Evolutionary conservation across 2,329 filamentous ascomycete species (phyloP).

Genomic region (Colletotrichum tabaci): DNA sequence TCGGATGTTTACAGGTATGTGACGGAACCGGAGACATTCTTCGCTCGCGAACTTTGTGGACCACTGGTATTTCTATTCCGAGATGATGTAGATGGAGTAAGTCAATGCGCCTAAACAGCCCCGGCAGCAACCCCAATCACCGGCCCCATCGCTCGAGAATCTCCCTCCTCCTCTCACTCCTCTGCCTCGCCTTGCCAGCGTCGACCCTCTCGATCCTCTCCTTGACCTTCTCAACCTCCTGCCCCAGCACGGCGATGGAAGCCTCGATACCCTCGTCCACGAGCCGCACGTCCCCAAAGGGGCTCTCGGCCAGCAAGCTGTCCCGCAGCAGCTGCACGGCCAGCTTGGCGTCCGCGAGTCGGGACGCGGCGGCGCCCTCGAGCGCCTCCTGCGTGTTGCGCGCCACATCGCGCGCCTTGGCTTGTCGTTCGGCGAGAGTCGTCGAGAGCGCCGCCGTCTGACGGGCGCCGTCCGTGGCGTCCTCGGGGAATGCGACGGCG

Average conservation of each 20-base stretch:
- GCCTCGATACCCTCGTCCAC: slow-evolving; percentile 68
- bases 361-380: slow-evolving; percentile 58
- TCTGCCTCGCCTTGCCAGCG: slow-evolving; percentile 53
- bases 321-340: slow-evolving; percentile 66
- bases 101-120: neutral
- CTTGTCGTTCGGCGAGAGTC: slow-evolving; percentile 55
- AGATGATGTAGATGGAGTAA: neutral
- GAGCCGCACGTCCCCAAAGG: slow-evolving; percentile 62
- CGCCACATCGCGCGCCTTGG: slow-evolving; percentile 61
- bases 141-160: slow-evolving; percentile 61
- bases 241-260: slow-evolving; percentile 62
- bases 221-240: slow-evolving; percentile 60
- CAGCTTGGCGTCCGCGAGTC: slow-evolving; percentile 62
- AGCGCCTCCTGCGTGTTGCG: slow-evolving; percentile 64
- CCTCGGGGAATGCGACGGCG: slow-evolving; percentile 59
- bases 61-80: too few relatives aligned
- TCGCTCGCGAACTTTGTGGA: too few relatives aligned
- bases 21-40: neutral
- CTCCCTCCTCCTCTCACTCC: slow-evolving; percentile 65
- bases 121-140: neutral
- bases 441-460: slow-evolving; percentile 53
- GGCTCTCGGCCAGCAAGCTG: slow-evolving; percentile 67
- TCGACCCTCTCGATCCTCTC: slow-evolving; percentile 57
- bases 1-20: neutral
- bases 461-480: slow-evolving; percentile 46